Evolutionary conservation across 1,284 basidiomycete species (phyloP).

Genomic region (Porogramme epimiltina): DNA sequence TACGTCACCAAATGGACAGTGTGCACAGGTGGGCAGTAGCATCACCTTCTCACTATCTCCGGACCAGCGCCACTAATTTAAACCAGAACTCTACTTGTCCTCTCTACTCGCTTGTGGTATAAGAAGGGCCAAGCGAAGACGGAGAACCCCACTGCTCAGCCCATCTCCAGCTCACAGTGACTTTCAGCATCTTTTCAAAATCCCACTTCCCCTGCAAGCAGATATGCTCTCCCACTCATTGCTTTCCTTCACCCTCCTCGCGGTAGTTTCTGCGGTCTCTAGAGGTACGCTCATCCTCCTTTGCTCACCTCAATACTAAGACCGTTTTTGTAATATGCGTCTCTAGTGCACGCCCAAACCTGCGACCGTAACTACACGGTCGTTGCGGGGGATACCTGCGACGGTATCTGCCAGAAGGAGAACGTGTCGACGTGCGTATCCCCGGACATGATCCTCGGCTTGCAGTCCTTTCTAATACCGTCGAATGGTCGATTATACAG

Average conservation of each 20-base stretch:
- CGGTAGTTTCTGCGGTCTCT: too few species aligned
- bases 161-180: not conserved
- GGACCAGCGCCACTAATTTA: too few species aligned
- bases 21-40: too few species aligned
- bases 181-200: not conserved
- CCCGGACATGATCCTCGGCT: too few species aligned
- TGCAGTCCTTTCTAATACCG: too few species aligned
- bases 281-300: too few species aligned
- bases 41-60: too few species aligned
- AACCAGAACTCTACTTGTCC: too few species aligned
- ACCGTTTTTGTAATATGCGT: not conserved
- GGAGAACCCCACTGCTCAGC: slow-evolving; percentile 2
- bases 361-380: slow-evolving; percentile 65
- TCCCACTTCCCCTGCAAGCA: not conserved
- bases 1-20: too few species aligned
- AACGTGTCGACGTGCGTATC: slow-evolving; percentile 63
- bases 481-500: too few species aligned
- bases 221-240: not conserved
- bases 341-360: slow-evolving; percentile 33
- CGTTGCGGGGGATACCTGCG: slow-evolving; percentile 59
- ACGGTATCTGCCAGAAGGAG: slow-evolving; percentile 63
- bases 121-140: too few species aligned
- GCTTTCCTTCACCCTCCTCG: not conserved
- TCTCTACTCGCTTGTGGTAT: too few species aligned
- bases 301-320: not conserved